phyloP scores from a whole-genome alignment of 805 yeast species.

The Yarrowia sp. region DNA sequence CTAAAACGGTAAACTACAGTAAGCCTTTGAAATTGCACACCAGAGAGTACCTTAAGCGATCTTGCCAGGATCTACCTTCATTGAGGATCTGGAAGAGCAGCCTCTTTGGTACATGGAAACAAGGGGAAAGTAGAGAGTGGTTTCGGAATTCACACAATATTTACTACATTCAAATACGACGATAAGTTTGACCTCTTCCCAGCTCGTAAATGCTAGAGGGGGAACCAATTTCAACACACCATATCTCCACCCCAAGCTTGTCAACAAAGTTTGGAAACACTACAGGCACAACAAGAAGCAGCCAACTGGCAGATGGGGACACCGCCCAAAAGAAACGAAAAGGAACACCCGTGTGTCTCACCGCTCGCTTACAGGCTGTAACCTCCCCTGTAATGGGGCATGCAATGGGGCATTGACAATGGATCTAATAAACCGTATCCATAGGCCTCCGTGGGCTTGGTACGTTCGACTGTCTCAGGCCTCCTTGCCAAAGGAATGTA shows the following conservation, averaged over 20 bases:
- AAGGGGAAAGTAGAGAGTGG: no score
- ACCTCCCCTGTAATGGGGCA: background rate
- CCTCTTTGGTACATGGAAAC: background rate
- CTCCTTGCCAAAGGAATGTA: background rate
- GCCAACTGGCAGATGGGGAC: background rate
- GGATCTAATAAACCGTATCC: background rate
- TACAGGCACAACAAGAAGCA: background rate
- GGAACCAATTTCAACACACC: background rate
- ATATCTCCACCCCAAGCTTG: background rate
- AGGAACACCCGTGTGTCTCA: background rate
- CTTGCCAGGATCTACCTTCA: background rate
- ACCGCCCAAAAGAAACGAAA: no score
- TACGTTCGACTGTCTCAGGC: background rate
- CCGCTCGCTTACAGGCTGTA: background rate
- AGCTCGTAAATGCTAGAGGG: background rate
- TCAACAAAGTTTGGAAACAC: background rate
- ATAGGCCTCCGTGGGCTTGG: background rate
- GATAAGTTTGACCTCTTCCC: background rate
- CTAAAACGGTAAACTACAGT: background rate
- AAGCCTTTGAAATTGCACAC: background rate
- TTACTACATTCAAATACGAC: no score
- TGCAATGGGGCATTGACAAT: background rate
- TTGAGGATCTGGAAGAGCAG: background rate
- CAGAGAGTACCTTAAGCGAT: slow-evolving; percentile 1
- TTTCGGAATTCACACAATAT: no score